Base-by-base conservation (phyloP, 768 basidiomycete genomes). In the Podaxis sp. region DNA sequence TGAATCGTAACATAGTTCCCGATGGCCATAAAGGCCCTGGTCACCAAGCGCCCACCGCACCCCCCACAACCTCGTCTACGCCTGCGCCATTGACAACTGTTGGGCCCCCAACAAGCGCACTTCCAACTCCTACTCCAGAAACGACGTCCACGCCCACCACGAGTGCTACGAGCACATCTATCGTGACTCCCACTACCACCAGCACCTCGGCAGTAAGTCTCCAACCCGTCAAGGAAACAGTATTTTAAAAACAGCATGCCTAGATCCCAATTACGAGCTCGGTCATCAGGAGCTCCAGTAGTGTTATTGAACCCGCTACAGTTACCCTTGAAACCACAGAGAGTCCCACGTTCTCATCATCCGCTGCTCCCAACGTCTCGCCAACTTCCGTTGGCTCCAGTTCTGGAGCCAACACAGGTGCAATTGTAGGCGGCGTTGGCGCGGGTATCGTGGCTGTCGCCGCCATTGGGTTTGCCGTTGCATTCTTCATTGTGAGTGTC, bases 381-480 rank as follows among this genome's bases (percentile, higher is more conserved):
- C 18, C 37, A n/a, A 25, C 38, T 32, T 23, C 40, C 7, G 42
- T 42, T 1, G n/a, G 32, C 4, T 23, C 60, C 5, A 42, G 25
- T 35, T 52, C 65, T 52, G 54, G 64, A n/a, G 61, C 65, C 13
- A 71, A 68, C 50, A 66, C 70, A 23, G 74, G 72, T 46, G 69
- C 71, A 14, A 65, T 78, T 18, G 63, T 79, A 23, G 65, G 65
- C 14, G 82, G 79, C 44, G 69, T 85, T 38, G 78, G 74, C 25
- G 84, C 79, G 11, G 77, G 74, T 28, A 65, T 86, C 1, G 68
- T 74, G 4, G 83, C 76, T 18, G 62, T 83, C 28, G 76, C 77
- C 7, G 67, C 68, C 1, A 51, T 81, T 27, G 69, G 74, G 28
- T 75, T 82, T 61, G 68, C 77, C 7, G 58, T 82, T 59, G 76